Evolutionary conservation across 2,329 filamentous ascomycete genomes (phyloP), one percentile per base, ranked within the genome.

Genomic region (Cytospora schulzeri): DNA sequence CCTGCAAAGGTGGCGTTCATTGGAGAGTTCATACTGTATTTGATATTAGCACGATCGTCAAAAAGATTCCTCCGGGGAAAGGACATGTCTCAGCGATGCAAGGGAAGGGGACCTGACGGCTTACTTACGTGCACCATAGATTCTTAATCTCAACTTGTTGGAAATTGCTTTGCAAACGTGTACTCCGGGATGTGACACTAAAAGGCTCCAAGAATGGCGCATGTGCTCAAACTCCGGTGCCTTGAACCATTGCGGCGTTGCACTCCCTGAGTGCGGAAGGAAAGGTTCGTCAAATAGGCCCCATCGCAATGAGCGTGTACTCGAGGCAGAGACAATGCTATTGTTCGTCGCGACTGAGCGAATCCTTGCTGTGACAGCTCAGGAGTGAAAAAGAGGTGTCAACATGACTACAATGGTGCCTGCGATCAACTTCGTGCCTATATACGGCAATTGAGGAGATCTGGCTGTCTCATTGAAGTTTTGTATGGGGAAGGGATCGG

Each of bases 261-360:
- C n/a, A 24, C 19, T 19, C 9, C n/a, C n/a, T 48, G 45, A 24
- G n/a, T 4, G n/a, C 24, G 2, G 52, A n/a, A 50, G 28, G 59
- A 28, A 41, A 22, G 22, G 22, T 38, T 56, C 26, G n/a, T 26
- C 22, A 24, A 19, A 19, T 35, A n/a, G 52, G n/a, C 24, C 11
- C 29, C 22, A 22, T 56, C 28, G 41, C 19, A 22, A 26, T 22
- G 17, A 48, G 3, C 17, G 45, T 54, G 61, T 57, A 64, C 48
- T 66, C 64, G 61, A 33, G 24, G n/a, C 50, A 33, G 17, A 52
- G 45, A 66, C 64, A 66, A 64, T 54, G 57, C 61, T n/a, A 64
- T 66, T 66, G 61, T 66, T 33, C 31, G 28, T 35, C n/a, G n/a
- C 28, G 48, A 19, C 24, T 8, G 8, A 31, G n/a, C 22, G 28